Conservation (phyloP, 768 basidiomycete genomes). For the Rhizopogon vesiculosus region DNA sequence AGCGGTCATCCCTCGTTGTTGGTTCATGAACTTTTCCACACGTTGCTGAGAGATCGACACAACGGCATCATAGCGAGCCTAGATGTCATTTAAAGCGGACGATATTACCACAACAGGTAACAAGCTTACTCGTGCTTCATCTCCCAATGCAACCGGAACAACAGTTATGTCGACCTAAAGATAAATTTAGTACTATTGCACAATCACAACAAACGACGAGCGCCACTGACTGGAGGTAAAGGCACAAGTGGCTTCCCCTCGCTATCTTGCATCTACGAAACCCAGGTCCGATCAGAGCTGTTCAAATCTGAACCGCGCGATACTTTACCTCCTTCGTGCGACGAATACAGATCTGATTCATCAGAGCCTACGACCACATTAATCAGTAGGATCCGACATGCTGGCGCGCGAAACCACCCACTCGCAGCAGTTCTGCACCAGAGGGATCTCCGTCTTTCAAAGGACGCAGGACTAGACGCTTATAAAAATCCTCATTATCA, state of each 20-base stretch:
- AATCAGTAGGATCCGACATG: neutral
- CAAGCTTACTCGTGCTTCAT: constrained; percentile 56
- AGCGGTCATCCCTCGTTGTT: constrained; percentile 32
- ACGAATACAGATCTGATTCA: constrained; percentile 75
- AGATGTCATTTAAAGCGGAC: constrained; percentile 2
- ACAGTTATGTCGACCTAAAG: constrained; percentile 71
- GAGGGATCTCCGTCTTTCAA: constrained; percentile 61
- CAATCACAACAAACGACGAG: neutral
- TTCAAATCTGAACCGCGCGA: neutral
- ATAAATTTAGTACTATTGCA: constrained; percentile 4
- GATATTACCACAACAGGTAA: neutral
- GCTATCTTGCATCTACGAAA: constrained; percentile 73
- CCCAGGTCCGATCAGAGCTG: constrained; percentile 5
- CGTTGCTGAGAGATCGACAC: constrained; percentile 58
- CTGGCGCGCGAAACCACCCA: constrained; percentile 24
- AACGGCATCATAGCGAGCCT: constrained; percentile 68
- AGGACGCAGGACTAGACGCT: constrained; percentile 72
- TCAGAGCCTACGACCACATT: constrained; percentile 48
- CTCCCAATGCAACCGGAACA: constrained; percentile 60
- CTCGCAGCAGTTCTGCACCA: constrained; percentile 69
- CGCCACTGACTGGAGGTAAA: constrained; percentile 56
- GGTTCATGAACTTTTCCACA: constrained; percentile 50
- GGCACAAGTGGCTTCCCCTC: constrained; percentile 69
- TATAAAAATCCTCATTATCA: constrained; percentile 80
- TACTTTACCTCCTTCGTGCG: constrained; percentile 72